phyloP scores from a whole-genome alignment of 371 early-diverging fungal species.

The Rhizopus delemar region DNA sequence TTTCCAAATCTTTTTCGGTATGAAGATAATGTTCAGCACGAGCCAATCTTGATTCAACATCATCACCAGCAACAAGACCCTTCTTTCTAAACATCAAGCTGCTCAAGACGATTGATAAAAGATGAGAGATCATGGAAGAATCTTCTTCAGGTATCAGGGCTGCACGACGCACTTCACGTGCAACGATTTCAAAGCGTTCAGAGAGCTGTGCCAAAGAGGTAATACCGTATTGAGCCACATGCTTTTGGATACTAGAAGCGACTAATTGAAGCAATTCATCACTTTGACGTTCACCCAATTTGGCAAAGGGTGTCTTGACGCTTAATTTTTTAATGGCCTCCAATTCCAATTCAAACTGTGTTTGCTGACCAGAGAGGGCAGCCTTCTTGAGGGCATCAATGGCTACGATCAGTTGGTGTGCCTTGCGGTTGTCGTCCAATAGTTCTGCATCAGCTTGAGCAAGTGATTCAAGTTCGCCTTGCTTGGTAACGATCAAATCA shows the following conservation, averaged over 20 bases:
- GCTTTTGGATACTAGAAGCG: slow-evolving; percentile 62
- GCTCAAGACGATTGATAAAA: slow-evolving; percentile 74
- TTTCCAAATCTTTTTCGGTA: slow-evolving; percentile 77
- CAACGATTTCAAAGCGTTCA: slow-evolving; percentile 72
- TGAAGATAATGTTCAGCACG: slow-evolving; percentile 77
- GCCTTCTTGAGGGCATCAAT: slow-evolving; percentile 57
- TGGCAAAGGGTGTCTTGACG: slow-evolving; percentile 47
- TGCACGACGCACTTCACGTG: slow-evolving; percentile 74
- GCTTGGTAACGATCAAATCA: slow-evolving; percentile 75
- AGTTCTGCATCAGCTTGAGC: slow-evolving; percentile 62
- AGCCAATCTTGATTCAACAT: slow-evolving; percentile 88
- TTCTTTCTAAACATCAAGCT: slow-evolving; percentile 81
- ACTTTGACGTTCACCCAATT: slow-evolving; percentile 49
- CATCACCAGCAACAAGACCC: slow-evolving; percentile 85
- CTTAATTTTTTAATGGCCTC: slow-evolving; percentile 51
- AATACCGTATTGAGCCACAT: slow-evolving; percentile 67
- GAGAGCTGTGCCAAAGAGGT: slow-evolving; percentile 72
- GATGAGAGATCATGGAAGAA: slow-evolving; percentile 78
- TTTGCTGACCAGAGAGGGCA: slow-evolving; percentile 40
- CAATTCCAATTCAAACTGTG: slow-evolving; percentile 74
- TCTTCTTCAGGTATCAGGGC: slow-evolving; percentile 88
- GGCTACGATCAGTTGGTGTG: slow-evolving; percentile 57
- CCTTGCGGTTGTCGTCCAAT: slow-evolving; percentile 56
- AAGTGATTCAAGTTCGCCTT: slow-evolving; percentile 72
- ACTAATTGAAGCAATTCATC: slow-evolving; percentile 71